A percentile compares a stretch with the other conserved stretches of the same genome.
Evolutionary conservation across 164 flowering plant species (phyloP).

Genomic region (Taxillus chinensis): DNA sequence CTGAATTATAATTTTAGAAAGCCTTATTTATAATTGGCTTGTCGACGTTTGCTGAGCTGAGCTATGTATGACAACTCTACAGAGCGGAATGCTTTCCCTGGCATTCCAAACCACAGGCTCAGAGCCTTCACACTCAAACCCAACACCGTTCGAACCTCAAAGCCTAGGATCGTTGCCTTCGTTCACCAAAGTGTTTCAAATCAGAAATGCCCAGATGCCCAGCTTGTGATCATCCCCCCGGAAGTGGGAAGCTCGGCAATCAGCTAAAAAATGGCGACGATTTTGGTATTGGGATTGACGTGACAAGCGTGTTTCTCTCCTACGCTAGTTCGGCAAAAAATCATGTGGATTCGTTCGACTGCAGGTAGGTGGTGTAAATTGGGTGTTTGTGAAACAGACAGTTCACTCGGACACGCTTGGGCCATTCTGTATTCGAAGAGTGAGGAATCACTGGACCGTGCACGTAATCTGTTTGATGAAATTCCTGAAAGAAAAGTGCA

Average conservation of each 20-base stretch:
- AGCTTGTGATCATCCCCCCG: not conserved
- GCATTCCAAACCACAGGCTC: slow-evolving; percentile 6
- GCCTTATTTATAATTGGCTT: no score
- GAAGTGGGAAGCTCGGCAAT: not conserved
- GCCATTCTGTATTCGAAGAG: slow-evolving; percentile 16
- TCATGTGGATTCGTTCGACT: slow-evolving; percentile 7
- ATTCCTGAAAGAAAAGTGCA: slow-evolving; percentile 19
- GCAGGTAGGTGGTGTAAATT: slow-evolving; percentile 21
- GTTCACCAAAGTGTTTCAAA: not conserved
- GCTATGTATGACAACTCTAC: slow-evolving; percentile 15
- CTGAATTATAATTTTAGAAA: no score
- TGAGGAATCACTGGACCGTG: slow-evolving; percentile 18
- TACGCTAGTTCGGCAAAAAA: slow-evolving; percentile 6
- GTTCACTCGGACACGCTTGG: slow-evolving; percentile 20
- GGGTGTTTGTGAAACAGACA: slow-evolving; percentile 11
- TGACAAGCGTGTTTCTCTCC: slow-evolving; percentile 14
- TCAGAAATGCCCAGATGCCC: slow-evolving; percentile 9
- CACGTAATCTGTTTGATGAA: slow-evolving; percentile 29
- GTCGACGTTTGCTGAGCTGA: no score
- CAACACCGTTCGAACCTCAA: slow-evolving; percentile 15
- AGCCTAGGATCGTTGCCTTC: slow-evolving; percentile 10
- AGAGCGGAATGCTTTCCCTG: slow-evolving; percentile 6
- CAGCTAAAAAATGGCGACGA: not conserved
- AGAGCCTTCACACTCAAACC: slow-evolving; percentile 10
- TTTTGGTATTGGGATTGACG: slow-evolving; percentile 17